phyloP scores from a whole-genome alignment of 371 early-diverging fungal species.

The Apophysomyces elegans region DNA sequence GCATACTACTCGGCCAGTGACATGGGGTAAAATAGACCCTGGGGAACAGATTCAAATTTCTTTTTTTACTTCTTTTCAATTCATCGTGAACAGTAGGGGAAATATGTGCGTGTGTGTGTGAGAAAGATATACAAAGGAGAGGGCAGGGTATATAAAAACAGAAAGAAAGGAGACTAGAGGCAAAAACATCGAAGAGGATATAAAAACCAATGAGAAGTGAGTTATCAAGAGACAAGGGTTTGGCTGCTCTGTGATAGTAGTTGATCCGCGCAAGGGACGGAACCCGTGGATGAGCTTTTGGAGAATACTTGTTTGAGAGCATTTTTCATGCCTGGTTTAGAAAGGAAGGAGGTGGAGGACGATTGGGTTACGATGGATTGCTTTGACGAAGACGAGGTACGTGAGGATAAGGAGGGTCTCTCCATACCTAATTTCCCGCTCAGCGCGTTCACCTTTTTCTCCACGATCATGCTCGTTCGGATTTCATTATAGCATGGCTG shows the following conservation, averaged over 20 bases:
- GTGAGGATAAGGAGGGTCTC: constrained; percentile 13
- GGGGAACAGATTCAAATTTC: not conserved
- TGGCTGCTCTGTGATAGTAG: not conserved
- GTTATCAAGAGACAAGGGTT: not conserved
- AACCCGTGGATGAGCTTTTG: not conserved
- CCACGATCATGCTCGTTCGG: constrained; percentile 42
- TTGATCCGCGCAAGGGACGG: not conserved
- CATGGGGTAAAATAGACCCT: no score
- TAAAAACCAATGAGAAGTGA: not conserved
- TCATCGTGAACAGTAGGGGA: no score
- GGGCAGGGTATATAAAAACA: not conserved
- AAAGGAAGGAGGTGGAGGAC: constrained; percentile 12
- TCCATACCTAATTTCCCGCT: constrained; percentile 22
- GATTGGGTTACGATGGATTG: constrained; percentile 10
- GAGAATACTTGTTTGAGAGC: constrained; percentile 10
- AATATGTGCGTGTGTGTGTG: no score
- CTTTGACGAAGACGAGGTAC: constrained; percentile 17
- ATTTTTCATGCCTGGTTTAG: constrained; percentile 8
- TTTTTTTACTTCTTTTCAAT: not conserved
- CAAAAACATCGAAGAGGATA: not conserved
- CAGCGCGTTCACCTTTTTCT: constrained; percentile 38
- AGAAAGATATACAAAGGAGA: no score
- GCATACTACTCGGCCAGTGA: no score
- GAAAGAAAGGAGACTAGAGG: not conserved
- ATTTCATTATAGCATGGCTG: constrained; percentile 38